A percentile compares a stretch with the other conserved stretches of the same genome.
These are phyloP conservation scores for carrot (Daucus carota) DNA, from an alignment of 129 eudicot genomes.

Conservation along the genomic window DNA sequence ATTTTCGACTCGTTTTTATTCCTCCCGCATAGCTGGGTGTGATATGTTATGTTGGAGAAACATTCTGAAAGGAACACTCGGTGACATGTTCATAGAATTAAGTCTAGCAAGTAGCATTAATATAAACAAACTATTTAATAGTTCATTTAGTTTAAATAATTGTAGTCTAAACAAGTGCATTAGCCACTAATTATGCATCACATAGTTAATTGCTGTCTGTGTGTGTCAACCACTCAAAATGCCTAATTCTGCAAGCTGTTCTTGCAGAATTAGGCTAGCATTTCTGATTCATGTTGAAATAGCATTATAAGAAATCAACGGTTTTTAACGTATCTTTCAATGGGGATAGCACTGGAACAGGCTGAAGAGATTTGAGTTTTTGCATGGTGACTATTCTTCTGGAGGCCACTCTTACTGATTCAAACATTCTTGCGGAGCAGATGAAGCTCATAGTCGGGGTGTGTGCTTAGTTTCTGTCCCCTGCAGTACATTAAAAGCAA, in stretches of 20 bases:
- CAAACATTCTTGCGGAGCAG: background rate
- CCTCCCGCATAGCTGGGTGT: too few relatives aligned
- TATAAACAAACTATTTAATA: background rate
- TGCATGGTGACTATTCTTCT: background rate
- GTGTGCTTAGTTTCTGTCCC: conserved; percentile 6
- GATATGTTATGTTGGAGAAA: too few relatives aligned
- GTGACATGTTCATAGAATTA: background rate
- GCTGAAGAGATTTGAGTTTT: background rate
- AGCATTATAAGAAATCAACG: background rate
- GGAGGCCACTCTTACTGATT: background rate
- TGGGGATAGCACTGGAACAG: background rate
- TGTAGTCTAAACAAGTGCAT: background rate
- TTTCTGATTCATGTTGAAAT: background rate
- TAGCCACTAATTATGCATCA: background rate
- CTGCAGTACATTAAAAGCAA: conserved; percentile 3
- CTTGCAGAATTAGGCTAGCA: background rate
- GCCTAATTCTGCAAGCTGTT: background rate
- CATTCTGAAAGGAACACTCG: too few relatives aligned
- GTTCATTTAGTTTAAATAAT: background rate
- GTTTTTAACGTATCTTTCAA: background rate
- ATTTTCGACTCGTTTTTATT: too few relatives aligned
- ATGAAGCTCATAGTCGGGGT: conserved; percentile 9
- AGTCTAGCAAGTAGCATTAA: background rate
- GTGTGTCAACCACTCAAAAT: too few relatives aligned
- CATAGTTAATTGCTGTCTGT: too few relatives aligned